These are phyloP conservation scores for Fusarium tupiense DNA, from an alignment of 2,329 filamentous ascomycete genomes.

Conservation along the genomic window DNA sequence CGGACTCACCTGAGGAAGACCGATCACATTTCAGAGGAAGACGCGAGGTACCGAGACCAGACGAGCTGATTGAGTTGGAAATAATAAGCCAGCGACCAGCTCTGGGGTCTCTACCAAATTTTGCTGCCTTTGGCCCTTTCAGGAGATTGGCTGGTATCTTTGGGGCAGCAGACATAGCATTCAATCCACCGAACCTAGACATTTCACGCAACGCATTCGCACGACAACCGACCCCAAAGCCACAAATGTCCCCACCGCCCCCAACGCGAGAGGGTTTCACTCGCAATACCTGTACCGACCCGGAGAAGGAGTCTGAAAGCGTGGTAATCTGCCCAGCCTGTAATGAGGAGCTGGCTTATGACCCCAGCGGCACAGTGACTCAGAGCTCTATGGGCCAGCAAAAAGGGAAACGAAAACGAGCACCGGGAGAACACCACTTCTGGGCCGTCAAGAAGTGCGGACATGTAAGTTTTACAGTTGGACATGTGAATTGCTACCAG, in stretches of 20 bases:
- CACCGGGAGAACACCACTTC: conserved; percentile 79
- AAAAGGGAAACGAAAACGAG: conserved; percentile 56
- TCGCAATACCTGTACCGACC: conserved; percentile 64
- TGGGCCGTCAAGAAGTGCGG: conserved; percentile 93
- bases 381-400: conserved; percentile 30
- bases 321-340: conserved; percentile 88
- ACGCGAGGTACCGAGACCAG: conserved; percentile 21
- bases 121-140: conserved; percentile 40
- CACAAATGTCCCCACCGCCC: conserved; percentile 69
- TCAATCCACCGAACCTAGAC: conserved; percentile 36
- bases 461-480: conserved; percentile 71
- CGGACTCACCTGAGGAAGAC: conserved; percentile 54
- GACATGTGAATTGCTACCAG: neutral
- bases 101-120: conserved; percentile 29
- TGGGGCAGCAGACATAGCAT: conserved; percentile 34
- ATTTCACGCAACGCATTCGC: conserved; percentile 46
- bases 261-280: conserved; percentile 81
- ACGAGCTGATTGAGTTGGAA: conserved; percentile 45
- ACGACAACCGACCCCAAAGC: conserved; percentile 52
- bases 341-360: conserved; percentile 81
- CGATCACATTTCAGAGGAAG: conserved; percentile 26
- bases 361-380: conserved; percentile 57
- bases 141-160: conserved; percentile 43
- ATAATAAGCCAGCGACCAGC: conserved; percentile 38
- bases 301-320: conserved; percentile 66